Percentiles rank a stretch among this genome's conserved stretches.
Conservation (phyloP, 225 moss, liverwort and hornwort species). For the Takakia lepidozioides region DNA sequence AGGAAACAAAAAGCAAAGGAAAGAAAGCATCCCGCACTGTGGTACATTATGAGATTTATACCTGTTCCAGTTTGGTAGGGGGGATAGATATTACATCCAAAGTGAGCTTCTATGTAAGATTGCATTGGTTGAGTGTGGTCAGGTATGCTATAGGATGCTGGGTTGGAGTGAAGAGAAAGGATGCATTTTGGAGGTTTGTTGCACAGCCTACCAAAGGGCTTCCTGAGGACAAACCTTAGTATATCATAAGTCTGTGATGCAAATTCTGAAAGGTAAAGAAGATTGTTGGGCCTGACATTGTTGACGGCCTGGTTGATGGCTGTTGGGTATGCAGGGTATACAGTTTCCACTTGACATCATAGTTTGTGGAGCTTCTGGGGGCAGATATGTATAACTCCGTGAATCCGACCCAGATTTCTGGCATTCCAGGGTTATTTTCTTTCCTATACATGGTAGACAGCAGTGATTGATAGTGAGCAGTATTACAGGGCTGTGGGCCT, state of each 20-base stretch:
- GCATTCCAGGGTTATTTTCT: conserved; percentile 69
- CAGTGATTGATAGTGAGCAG: too few relatives aligned
- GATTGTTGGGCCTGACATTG: too few relatives aligned
- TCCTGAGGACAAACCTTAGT: conserved; percentile 90
- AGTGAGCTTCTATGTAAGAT: too few relatives aligned
- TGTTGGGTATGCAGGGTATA: conserved; percentile 55
- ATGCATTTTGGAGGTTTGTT: conserved; percentile 84
- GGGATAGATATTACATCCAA: too few relatives aligned
- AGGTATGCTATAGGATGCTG: conserved; percentile 93
- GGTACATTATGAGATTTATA: too few relatives aligned
- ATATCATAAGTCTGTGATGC: conserved; percentile 71
- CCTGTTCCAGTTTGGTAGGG: too few relatives aligned
- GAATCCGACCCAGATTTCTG: conserved; percentile 86
- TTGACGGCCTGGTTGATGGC: too few relatives aligned
- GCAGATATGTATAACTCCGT: conserved; percentile 99
- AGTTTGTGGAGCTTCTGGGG: conserved; percentile 91
- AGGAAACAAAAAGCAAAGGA: too few relatives aligned
- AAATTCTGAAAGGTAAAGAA: not conserved
- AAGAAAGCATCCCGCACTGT: too few relatives aligned
- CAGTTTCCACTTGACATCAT: conserved; percentile 93
- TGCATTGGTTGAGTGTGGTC: conserved; percentile 6
- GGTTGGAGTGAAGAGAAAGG: conserved; percentile 84
- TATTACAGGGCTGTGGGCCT: too few relatives aligned
- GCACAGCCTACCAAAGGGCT: conserved; percentile 80
- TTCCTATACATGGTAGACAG: not conserved